These are phyloP conservation scores for Phytophthora niederhauseri DNA, from an alignment of 352 stramenopile species.

Conservation along the genomic window DNA sequence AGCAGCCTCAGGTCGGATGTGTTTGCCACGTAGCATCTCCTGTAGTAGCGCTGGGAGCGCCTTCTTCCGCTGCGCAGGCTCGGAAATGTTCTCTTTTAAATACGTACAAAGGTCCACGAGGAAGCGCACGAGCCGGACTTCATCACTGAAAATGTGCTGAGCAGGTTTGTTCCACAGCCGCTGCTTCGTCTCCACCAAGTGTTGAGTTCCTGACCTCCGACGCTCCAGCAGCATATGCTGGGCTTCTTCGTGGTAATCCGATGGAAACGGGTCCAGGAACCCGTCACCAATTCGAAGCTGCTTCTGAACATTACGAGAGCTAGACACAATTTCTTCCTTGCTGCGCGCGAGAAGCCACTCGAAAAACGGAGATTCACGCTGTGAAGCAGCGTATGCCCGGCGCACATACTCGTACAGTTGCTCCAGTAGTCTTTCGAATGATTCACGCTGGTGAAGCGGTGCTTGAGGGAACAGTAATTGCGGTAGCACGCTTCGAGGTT, in stretches of 20 bases:
- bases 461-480: conserved; percentile 52
- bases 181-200: conserved; percentile 52
- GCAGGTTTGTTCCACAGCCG: conserved; percentile 44
- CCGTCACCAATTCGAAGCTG: conserved; percentile 36
- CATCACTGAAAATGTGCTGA: conserved; percentile 63
- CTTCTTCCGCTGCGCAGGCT: conserved; percentile 55
- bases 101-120: conserved; percentile 69
- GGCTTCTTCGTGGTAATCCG: conserved; percentile 45
- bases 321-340: conserved; percentile 52
- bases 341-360: conserved; percentile 58
- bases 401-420: conserved; percentile 52
- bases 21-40: conserved; percentile 49
- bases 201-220: conserved; percentile 36
- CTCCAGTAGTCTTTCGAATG: conserved; percentile 44
- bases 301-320: conserved; percentile 41
- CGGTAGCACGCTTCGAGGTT: conserved; percentile 47
- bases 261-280: conserved; percentile 61
- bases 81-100: conserved; percentile 58
- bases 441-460: conserved; percentile 47
- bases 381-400: conserved; percentile 37
- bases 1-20: conserved; percentile 57
- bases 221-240: conserved; percentile 50
- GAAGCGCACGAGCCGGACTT: conserved; percentile 62
- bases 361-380: conserved; percentile 57
- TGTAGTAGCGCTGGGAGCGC: conserved; percentile 45